A percentile compares a stretch with the other conserved stretches of the same genome.
These are phyloP conservation scores for Phoenix dactylifera DNA, from an alignment of 176 grass and related monocot species.

Conservation along the genomic window DNA sequence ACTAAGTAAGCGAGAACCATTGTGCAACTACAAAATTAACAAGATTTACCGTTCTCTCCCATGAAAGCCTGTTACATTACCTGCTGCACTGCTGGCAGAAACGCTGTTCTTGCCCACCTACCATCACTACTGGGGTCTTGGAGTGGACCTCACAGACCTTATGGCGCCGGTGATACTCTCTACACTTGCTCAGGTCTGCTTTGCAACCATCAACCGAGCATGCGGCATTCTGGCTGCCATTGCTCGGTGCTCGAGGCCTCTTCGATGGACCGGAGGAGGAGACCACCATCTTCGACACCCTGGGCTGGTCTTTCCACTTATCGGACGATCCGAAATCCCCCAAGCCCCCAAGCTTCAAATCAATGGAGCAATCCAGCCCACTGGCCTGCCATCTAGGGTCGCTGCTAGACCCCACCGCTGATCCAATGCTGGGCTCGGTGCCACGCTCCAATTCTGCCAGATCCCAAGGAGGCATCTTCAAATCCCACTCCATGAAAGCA, in stretches of 20 bases:
- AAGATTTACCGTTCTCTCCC: background rate
- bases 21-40: background rate
- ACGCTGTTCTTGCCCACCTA: constrained; percentile 83
- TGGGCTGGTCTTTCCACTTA: constrained; percentile 8
- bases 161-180: constrained; percentile 94
- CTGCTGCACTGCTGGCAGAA: constrained; percentile 99
- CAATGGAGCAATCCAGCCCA: constrained; percentile 54
- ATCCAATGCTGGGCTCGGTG: constrained; percentile 15
- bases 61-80: constrained; percentile 17
- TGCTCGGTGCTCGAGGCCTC: constrained; percentile 29
- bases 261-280: constrained; percentile 18
- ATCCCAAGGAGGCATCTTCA: constrained; percentile 84
- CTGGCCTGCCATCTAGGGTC: constrained; percentile 1
- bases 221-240: constrained; percentile 26
- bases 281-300: constrained; percentile 1
- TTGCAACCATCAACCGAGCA: constrained; percentile 78
- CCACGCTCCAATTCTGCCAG: constrained; percentile 2
- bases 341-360: constrained; percentile 65
- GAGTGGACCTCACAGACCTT: constrained; percentile 97
- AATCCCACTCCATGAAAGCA: constrained; percentile 82
- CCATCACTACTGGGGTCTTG: constrained; percentile 78
- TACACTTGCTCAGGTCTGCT: constrained; percentile 69
- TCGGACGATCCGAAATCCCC: constrained; percentile 18
- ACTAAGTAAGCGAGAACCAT: background rate
- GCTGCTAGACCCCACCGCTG: constrained; percentile 36